Evolutionary conservation across 2,329 filamentous ascomycete genomes (phyloP).

Genomic region (Xylariaceae sp.): DNA sequence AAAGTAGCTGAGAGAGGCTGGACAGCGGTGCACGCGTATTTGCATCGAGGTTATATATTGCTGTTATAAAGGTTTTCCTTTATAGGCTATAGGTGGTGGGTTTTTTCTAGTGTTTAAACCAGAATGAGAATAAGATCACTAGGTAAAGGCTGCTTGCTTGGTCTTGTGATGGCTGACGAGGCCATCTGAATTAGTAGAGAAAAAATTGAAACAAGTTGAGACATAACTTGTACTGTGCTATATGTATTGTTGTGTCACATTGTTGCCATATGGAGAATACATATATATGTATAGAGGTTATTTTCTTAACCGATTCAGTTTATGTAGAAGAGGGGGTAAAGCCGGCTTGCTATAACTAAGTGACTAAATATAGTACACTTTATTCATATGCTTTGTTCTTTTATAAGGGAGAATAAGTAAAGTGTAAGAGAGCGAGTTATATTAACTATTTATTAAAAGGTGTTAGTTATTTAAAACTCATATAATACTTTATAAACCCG

Average conservation of each 20-base stretch:
- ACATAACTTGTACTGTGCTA: not conserved
- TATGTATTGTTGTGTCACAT: not conserved
- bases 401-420: no score
- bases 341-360: no score
- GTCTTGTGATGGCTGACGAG: not conserved
- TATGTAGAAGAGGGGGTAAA: not conserved
- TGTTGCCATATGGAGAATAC: no score
- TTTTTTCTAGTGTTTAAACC: not conserved
- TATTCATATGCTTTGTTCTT: not conserved
- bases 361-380: no score
- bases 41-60: not conserved
- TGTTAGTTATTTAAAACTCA: no score
- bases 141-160: not conserved
- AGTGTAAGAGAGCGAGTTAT: no score
- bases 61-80: not conserved
- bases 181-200: not conserved
- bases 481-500: no score
- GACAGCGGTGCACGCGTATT: not conserved
- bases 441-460: no score
- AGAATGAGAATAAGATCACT: conserved; percentile 19
- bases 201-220: not conserved
- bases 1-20: not conserved
- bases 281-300: no score
- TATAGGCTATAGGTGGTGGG: not conserved
- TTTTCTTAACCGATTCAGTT: not conserved